Conservation (phyloP, 257 asterid genomes). For the Primulina eburnea region DNA sequence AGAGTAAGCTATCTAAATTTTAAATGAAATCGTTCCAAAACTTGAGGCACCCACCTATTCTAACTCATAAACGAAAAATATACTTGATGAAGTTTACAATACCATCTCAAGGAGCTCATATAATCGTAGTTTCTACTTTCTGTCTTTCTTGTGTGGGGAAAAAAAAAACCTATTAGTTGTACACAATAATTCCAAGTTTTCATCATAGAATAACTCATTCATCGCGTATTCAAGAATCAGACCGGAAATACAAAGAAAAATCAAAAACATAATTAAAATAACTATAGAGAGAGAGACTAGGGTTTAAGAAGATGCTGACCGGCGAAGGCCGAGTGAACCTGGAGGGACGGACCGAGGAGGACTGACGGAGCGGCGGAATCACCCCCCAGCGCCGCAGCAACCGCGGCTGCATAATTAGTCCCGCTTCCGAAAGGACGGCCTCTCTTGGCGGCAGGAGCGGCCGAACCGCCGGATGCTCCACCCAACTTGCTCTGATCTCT, state of each 20-base stretch:
- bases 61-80: neutral
- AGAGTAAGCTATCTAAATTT: too few species aligned
- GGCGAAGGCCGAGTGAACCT: constrained; percentile 56
- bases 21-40: neutral
- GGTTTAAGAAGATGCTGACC: constrained; percentile 32
- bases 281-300: neutral
- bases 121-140: too few species aligned
- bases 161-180: neutral
- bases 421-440: constrained; percentile 64
- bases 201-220: neutral
- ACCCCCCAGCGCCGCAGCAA: constrained; percentile 27
- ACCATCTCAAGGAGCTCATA: neutral
- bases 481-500: constrained; percentile 49
- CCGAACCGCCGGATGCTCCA: constrained; percentile 51
- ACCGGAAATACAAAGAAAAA: neutral
- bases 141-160: neutral
- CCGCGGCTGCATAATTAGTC: constrained; percentile 26
- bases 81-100: neutral
- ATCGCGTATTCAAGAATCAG: too few species aligned
- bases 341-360: constrained; percentile 59
- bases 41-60: neutral
- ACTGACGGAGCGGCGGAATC: constrained; percentile 42
- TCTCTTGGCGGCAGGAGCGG: constrained; percentile 57
- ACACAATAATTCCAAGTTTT: neutral
- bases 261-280: neutral